Evolutionary conservation across 192 early-diverging fungal genomes (phyloP), one percentile per base, ranked within the genome.

Genomic region (Endogone sp.): DNA sequence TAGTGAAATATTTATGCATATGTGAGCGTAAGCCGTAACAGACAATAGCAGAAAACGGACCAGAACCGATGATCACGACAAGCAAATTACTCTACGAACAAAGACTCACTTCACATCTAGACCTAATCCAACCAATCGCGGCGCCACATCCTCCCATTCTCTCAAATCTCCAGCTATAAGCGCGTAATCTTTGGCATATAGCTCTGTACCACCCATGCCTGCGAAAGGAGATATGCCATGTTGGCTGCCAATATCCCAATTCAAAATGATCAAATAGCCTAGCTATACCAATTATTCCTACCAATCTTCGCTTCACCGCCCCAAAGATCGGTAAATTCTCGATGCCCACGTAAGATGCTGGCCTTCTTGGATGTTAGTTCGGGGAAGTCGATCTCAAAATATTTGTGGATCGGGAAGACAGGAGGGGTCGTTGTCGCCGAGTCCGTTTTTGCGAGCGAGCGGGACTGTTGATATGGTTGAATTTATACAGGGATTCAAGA

Each of bases 371-470:
- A 70, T 2, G 93, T 94, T 3, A 93, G 87, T 66, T 99, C 93
- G 4, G 89, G 86, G 71, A 95, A 97, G 75, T 99, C 97, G 27
- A 98, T 84, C 76, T 99, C 97, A 85, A 94, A 92, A 76, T 92
- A 97, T 44, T 44, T 44, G 37, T 44, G 37, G 37, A 44, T 44
- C 37, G 55, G 70, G 60, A 22, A 72, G 72, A 11, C 69, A 4
- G 37, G 13, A 13, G 37, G 37, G 37, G 37, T 13, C 4, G 37
- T 44, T 13, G 37, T 13, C 13, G 21, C 27, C 26, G 56, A 23
- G 49, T 76, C 56, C 4, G 37, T 4, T 4, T 8, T 44, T 13
- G 4, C 9, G 4, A 58, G 13, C 10, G 20, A 58, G 29, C 25
- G 10, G 9, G 55, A 29, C n/a, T 28, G n/a, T 44, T 23, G 68